Evolutionary conservation across 352 stramenopile genomes (phyloP).

Genomic region (Phytophthora sp.): DNA sequence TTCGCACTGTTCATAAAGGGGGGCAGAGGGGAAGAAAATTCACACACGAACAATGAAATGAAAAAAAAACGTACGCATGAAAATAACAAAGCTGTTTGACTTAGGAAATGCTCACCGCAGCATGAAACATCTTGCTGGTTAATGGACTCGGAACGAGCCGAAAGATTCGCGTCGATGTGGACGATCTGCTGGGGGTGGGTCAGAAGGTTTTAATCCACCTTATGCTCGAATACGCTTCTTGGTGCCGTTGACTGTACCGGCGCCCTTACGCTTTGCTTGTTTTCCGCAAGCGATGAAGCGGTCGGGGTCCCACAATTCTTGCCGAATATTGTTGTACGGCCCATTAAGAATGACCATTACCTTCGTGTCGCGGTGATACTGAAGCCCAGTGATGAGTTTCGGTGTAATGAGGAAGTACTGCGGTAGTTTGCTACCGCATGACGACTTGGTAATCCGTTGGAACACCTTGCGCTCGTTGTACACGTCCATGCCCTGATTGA

Average conservation of each 20-base stretch:
- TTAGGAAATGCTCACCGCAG: conserved; percentile 26
- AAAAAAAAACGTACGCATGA: conserved; percentile 22
- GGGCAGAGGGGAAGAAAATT: conserved; percentile 6
- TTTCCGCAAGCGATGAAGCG: conserved; percentile 55
- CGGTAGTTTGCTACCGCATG: conserved; percentile 83
- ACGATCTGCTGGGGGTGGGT: conserved; percentile 13
- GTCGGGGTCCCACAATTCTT: conserved; percentile 74
- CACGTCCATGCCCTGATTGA: conserved; percentile 92
- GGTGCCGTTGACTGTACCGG: conserved; percentile 2
- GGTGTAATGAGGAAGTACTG: conserved; percentile 92
- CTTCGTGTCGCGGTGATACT: conserved; percentile 88
- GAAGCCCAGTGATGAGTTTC: conserved; percentile 86
- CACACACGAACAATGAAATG: conserved; percentile 27
- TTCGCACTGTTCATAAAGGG: conserved; percentile 9
- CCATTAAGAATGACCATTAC: conserved; percentile 90
- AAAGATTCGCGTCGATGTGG: conserved; percentile 17
- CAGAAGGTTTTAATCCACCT: too few species aligned
- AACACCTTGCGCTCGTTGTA: conserved; percentile 92
- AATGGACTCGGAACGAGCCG: conserved; percentile 1
- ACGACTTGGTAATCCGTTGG: conserved; percentile 87
- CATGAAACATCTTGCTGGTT: conserved; percentile 8
- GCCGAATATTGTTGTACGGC: conserved; percentile 80
- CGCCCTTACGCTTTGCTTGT: conserved; percentile 41
- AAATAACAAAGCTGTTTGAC: conserved; percentile 24
- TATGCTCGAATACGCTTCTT: conserved; percentile 47